These are phyloP conservation scores for Hypoxylon sp. DNA, from an alignment of 2,329 filamentous ascomycete species.

Conservation along the genomic window DNA sequence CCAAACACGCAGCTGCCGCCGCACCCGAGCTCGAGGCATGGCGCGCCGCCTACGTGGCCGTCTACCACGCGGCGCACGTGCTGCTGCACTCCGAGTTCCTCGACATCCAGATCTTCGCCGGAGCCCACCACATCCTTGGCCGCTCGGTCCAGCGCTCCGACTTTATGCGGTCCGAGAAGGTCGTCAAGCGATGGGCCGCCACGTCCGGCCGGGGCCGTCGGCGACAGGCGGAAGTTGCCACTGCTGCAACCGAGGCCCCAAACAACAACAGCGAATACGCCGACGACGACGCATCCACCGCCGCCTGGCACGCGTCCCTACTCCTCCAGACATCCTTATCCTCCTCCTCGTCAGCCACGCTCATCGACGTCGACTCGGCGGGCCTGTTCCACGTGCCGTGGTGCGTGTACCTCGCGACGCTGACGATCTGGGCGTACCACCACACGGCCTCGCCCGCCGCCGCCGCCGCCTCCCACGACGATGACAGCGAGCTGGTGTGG, in stretches of 20 bases:
- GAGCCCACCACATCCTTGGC: conserved; percentile 65
- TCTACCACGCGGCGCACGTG: conserved; percentile 66
- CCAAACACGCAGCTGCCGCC: no score
- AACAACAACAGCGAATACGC: no score
- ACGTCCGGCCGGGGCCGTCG: conserved; percentile 32
- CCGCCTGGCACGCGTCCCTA: conserved; percentile 62
- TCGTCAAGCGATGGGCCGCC: conserved; percentile 60
- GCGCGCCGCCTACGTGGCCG: conserved; percentile 57
- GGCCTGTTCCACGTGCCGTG: conserved; percentile 68
- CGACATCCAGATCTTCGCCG: conserved; percentile 69
- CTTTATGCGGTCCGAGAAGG: conserved; percentile 57
- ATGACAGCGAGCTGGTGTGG: conserved; percentile 59
- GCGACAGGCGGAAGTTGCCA: not conserved
- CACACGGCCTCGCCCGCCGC: conserved; percentile 46
- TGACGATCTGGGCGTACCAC: conserved; percentile 67
- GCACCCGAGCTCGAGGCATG: conserved; percentile 51
- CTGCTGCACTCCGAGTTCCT: conserved; percentile 65
- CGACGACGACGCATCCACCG: conserved; percentile 50
- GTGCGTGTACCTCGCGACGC: conserved; percentile 66
- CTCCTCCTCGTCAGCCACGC: conserved; percentile 54
- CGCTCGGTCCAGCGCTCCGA: conserved; percentile 59
- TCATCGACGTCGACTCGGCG: conserved; percentile 60
- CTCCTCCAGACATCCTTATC: conserved; percentile 61
- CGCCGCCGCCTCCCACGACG: conserved; percentile 37
- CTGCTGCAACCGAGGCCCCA: no score